Evolutionary conservation across 768 basidiomycete genomes (phyloP).

Genomic region (Albatrellus ellisii): DNA sequence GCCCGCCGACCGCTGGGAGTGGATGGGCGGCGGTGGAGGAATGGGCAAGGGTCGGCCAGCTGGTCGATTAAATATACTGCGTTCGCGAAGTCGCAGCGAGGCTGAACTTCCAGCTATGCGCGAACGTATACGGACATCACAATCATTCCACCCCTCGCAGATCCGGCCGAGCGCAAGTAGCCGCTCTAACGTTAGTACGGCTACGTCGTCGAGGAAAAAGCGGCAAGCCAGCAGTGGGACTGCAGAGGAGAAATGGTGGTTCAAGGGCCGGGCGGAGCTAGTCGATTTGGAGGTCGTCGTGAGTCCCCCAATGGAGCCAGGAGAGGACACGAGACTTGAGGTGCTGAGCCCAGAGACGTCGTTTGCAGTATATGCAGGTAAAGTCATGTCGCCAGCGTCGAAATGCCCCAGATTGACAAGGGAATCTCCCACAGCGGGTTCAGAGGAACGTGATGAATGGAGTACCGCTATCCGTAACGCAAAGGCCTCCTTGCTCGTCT

Average conservation of each 20-base stretch:
- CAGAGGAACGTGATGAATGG: conserved; percentile 54
- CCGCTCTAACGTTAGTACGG: conserved; percentile 9
- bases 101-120: conserved; percentile 30
- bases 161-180: neutral
- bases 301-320: conserved; percentile 27
- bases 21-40: conserved; percentile 7
- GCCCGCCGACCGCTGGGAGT: conserved; percentile 12
- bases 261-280: conserved; percentile 53
- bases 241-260: conserved; percentile 57
- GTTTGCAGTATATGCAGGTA: conserved; percentile 64
- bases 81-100: conserved; percentile 48
- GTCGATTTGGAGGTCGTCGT: conserved; percentile 71
- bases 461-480: conserved; percentile 50
- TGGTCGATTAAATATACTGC: conserved; percentile 22
- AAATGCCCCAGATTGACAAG: neutral
- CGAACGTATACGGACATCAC: conserved; percentile 8
- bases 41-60: conserved; percentile 3
- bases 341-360: conserved; percentile 66
- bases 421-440: conserved; percentile 26
- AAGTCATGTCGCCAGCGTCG: conserved; percentile 9
- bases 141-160: conserved; percentile 4
- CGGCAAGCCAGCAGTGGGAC: conserved; percentile 22
- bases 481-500: conserved; percentile 56
- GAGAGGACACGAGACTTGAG: conserved; percentile 51
- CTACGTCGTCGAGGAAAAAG: conserved; percentile 17